These are phyloP conservation scores for Monotropa hypopitys DNA, from an alignment of 179 eudicot species.

Conservation along the genomic window DNA sequence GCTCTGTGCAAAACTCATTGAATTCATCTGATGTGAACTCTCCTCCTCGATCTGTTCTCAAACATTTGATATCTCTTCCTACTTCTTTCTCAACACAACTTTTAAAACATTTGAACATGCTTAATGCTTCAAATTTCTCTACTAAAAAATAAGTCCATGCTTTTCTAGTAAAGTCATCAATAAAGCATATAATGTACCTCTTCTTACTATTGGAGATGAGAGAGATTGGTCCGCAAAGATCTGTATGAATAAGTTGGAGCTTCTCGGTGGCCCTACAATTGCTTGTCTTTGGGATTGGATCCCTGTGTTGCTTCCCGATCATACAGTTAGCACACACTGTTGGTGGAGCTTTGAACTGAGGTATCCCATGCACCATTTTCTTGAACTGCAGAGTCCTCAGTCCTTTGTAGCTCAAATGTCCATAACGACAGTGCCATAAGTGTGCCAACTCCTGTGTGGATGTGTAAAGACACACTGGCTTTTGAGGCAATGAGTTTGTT, in stretches of 20 bases:
- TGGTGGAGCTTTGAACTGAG: background rate
- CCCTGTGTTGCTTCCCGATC: background rate
- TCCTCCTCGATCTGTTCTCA: conserved; percentile 6
- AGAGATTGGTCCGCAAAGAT: conserved; percentile 9
- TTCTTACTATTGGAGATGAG: conserved; percentile 6
- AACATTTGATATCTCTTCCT: background rate
- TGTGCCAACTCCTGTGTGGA: background rate
- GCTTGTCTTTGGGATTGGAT: conserved; percentile 5
- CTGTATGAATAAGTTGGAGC: background rate
- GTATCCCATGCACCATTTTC: conserved; percentile 3
- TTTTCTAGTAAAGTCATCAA: conserved; percentile 11
- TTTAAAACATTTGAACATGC: background rate
- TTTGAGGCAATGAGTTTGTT: background rate
- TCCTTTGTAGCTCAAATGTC: conserved; percentile 17
- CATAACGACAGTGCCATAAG: conserved; percentile 14
- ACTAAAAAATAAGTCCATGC: background rate
- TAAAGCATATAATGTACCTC: conserved; percentile 7
- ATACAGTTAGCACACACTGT: background rate
- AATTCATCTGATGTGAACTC: conserved; percentile 4
- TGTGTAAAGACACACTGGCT: background rate
- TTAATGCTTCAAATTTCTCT: background rate
- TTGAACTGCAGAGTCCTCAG: conserved; percentile 5
- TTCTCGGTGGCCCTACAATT: conserved; percentile 9
- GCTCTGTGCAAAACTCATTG: background rate
- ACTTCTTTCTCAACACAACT: conserved; percentile 2